phyloP scores from a whole-genome alignment of 1,284 basidiomycete species.

The Thecaphora frezii region DNA sequence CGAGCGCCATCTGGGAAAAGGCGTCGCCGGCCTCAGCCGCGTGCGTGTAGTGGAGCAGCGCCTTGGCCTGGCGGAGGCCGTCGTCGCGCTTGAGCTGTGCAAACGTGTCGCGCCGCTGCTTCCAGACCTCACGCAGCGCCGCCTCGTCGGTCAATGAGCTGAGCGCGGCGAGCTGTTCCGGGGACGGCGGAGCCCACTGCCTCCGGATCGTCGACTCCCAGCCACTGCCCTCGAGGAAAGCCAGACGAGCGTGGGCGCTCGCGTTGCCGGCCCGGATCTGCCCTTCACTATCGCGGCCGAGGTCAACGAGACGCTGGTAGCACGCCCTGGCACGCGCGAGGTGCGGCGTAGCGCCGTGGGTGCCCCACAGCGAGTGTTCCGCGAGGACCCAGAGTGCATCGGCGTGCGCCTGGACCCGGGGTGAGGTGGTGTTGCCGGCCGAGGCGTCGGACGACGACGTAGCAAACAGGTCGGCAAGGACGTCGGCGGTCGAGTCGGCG shows the following conservation, averaged over 20 bases:
- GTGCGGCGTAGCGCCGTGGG: conserved; percentile 46
- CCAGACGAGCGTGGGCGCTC: conserved; percentile 52
- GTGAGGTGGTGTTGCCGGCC: background rate
- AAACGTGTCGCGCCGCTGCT: conserved; percentile 26
- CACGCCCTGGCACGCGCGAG: conserved; percentile 38
- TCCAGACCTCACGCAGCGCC: conserved; percentile 24
- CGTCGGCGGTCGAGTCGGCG: background rate
- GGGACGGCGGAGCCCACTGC: conserved; percentile 22
- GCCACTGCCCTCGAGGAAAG: conserved; percentile 47
- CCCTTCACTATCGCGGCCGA: conserved; percentile 21
- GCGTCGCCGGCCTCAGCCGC: conserved; percentile 82
- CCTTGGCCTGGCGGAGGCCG: conserved; percentile 61
- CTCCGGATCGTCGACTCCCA: conserved; percentile 39
- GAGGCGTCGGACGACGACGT: background rate
- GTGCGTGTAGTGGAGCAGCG: conserved; percentile 89
- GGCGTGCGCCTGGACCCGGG: conserved; percentile 1
- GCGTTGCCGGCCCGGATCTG: conserved; percentile 41
- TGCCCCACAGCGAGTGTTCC: conserved; percentile 55
- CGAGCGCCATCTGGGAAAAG: conserved; percentile 87
- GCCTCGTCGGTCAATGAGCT: conserved; percentile 12
- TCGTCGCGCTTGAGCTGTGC: conserved; percentile 34
- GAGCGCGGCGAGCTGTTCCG: conserved; percentile 9
- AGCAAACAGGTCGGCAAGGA: background rate
- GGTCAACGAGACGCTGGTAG: conserved; percentile 39
- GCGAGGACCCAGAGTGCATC: conserved; percentile 56